Percentiles rank a stretch among this genome's conserved stretches.
Conservation (phyloP, 2,329 filamentous ascomycete genomes). For the Aotearoamyces nothofagi region DNA sequence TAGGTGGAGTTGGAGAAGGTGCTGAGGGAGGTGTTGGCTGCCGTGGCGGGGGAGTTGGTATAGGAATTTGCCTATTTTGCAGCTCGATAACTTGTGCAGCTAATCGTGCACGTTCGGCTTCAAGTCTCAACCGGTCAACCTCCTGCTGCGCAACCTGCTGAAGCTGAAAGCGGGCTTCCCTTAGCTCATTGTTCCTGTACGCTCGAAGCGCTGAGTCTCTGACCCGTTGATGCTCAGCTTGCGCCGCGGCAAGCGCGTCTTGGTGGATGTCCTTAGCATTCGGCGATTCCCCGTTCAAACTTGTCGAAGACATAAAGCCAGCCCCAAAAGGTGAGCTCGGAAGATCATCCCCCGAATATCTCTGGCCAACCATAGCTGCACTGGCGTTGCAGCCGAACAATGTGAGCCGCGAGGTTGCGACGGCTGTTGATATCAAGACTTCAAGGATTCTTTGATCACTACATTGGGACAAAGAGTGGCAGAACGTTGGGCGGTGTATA, state of each 20-base stretch:
- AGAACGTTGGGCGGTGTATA: too few relatives aligned
- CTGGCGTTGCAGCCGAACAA: too few relatives aligned
- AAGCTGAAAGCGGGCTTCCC: slow-evolving; percentile 22
- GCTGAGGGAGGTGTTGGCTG: neutral
- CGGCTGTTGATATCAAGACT: too few relatives aligned
- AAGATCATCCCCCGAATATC: too few relatives aligned
- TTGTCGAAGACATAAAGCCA: too few relatives aligned
- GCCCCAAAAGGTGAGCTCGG: too few relatives aligned
- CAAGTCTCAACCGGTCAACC: slow-evolving; percentile 12
- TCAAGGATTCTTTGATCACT: too few relatives aligned
- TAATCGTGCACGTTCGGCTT: slow-evolving; percentile 21
- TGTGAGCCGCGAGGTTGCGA: too few relatives aligned
- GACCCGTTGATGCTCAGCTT: slow-evolving; percentile 51
- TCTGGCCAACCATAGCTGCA: too few relatives aligned
- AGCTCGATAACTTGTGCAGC: slow-evolving; percentile 32
- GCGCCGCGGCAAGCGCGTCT: slow-evolving; percentile 49
- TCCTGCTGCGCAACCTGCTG: slow-evolving; percentile 6
- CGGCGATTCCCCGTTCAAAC: too few relatives aligned
- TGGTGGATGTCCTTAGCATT: slow-evolving; percentile 12
- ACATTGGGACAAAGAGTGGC: too few relatives aligned
- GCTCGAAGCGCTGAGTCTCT: slow-evolving; percentile 32
- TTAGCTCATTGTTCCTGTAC: slow-evolving; percentile 30
- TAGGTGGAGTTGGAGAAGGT: slow-evolving; percentile 7
- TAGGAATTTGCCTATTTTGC: slow-evolving; percentile 22
- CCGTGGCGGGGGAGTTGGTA: neutral